Conservation (phyloP, 495 filamentous ascomycete species). For the Aspergillus saccharolyticus region DNA sequence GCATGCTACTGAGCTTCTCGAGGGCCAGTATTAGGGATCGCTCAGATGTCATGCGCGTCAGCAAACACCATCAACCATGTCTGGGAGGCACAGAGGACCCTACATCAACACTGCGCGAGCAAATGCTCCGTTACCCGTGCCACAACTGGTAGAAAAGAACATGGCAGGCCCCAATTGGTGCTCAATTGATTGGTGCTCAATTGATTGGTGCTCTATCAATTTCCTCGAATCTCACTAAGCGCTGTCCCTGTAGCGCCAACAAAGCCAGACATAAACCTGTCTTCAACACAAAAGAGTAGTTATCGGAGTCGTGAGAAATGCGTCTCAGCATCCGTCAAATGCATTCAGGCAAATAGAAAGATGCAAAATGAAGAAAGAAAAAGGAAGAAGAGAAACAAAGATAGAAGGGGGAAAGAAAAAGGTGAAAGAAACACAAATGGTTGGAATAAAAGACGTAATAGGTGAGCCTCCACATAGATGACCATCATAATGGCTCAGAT, state of each 20-base stretch:
- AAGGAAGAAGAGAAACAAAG: not conserved
- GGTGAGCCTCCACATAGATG: conserved; percentile 12
- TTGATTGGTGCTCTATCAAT: conserved; percentile 38
- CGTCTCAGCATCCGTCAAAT: conserved; percentile 24
- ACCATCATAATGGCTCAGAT: conserved; percentile 12
- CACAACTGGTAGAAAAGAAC: conserved; percentile 6
- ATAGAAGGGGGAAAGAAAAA: not conserved
- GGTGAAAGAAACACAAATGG: not conserved
- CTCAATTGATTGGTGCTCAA: conserved; percentile 24
- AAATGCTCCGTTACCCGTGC: not conserved
- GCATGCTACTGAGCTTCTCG: too few relatives aligned
- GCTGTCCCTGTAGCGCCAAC: conserved; percentile 40
- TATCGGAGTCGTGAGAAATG: conserved; percentile 39
- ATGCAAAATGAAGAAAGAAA: not conserved
- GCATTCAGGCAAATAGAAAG: conserved; percentile 2
- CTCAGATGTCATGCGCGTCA: not conserved
- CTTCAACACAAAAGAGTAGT: conserved; percentile 35
- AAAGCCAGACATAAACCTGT: conserved; percentile 35
- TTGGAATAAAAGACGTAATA: conserved; percentile 9
- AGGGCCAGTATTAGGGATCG: too few relatives aligned
- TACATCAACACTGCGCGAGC: not conserved
- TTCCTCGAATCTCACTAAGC: conserved; percentile 31
- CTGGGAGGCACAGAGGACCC: not conserved
- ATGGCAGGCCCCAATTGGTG: conserved; percentile 29
- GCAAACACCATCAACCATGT: not conserved